Percentiles rank a stretch among this genome's conserved stretches.
These are phyloP conservation scores for Talaromyces adpressus DNA, from an alignment of 495 filamentous ascomycete species.

Conservation along the genomic window DNA sequence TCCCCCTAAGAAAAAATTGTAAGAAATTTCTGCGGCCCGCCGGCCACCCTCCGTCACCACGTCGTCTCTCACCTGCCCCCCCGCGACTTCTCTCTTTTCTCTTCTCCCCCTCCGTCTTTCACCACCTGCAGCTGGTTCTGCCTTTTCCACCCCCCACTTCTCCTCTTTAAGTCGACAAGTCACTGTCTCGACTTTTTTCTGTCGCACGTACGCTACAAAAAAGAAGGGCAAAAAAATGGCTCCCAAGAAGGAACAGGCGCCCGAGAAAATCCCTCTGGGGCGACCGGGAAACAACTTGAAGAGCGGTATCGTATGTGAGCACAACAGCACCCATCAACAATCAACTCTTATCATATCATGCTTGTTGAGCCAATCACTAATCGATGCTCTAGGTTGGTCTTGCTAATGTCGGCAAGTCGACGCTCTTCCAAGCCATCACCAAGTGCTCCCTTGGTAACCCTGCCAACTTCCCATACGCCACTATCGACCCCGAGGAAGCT, in stretches of 20 bases:
- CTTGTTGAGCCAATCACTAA: not conserved
- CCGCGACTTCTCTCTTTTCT: constrained; percentile 26
- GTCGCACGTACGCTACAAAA: constrained; percentile 38
- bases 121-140: constrained; percentile 46
- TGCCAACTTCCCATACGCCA: constrained; percentile 98
- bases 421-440: constrained; percentile 98
- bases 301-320: constrained; percentile 94
- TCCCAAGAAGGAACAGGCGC: constrained; percentile 47
- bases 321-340: constrained; percentile 15
- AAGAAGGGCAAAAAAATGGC: constrained; percentile 44
- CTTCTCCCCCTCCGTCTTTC: constrained; percentile 26
- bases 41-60: constrained; percentile 25
- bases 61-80: constrained; percentile 23
- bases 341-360: too few species aligned
- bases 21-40: constrained; percentile 9
- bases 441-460: constrained; percentile 97
- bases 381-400: constrained; percentile 70
- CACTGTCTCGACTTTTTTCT: constrained; percentile 15
- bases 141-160: constrained; percentile 26
- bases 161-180: constrained; percentile 24
- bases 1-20: not conserved
- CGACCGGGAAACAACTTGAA: constrained; percentile 97
- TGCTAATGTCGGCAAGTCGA: constrained; percentile 99
- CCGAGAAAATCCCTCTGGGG: constrained; percentile 64
- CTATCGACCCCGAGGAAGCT: constrained; percentile 97